Percentiles rank a stretch among this genome's conserved stretches.
phyloP scores from a whole-genome alignment of 192 early-diverging fungal genomes.

The Backusella westeae region DNA sequence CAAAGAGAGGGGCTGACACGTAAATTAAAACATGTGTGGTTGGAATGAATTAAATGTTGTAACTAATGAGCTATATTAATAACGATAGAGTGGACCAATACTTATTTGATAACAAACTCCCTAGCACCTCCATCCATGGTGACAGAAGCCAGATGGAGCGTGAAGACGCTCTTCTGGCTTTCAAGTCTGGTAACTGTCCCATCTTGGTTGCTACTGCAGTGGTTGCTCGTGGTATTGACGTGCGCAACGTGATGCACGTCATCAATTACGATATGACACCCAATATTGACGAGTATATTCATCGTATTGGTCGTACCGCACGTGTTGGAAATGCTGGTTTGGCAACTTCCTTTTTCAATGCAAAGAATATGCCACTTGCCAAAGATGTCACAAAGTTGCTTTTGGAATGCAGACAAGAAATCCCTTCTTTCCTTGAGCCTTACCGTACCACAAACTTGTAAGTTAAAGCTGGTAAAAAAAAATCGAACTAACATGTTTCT shows the following conservation, averaged over 20 bases:
- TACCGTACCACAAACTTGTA: slow-evolving; percentile 33
- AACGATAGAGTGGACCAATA: slow-evolving; percentile 55
- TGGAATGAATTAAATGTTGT: not conserved
- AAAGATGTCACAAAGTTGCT: slow-evolving; percentile 49
- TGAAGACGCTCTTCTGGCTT: slow-evolving; percentile 64
- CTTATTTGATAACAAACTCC: slow-evolving; percentile 59
- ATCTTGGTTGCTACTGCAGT: slow-evolving; percentile 94
- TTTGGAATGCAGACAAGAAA: slow-evolving; percentile 54
- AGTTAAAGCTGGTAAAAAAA: slow-evolving; percentile 3
- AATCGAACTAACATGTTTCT: not conserved
- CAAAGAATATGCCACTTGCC: slow-evolving; percentile 36
- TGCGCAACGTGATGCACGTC: slow-evolving; percentile 90
- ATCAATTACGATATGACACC: slow-evolving; percentile 83
- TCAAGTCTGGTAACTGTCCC: slow-evolving; percentile 59
- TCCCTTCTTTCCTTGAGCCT: slow-evolving; percentile 51
- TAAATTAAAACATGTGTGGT: not conserved
- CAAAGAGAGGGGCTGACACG: slow-evolving; percentile 76
- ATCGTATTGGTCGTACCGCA: slow-evolving; percentile 95
- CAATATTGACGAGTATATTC: slow-evolving; percentile 85
- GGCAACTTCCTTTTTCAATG: slow-evolving; percentile 57
- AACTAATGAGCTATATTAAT: not conserved
- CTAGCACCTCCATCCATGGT: slow-evolving; percentile 57
- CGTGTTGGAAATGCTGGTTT: slow-evolving; percentile 87
- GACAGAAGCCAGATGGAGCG: slow-evolving; percentile 73
- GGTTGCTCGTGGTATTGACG: slow-evolving; percentile 95